Conservation (phyloP, 2,329 filamentous ascomycete species). For the Verticillium zaregamsianum region DNA sequence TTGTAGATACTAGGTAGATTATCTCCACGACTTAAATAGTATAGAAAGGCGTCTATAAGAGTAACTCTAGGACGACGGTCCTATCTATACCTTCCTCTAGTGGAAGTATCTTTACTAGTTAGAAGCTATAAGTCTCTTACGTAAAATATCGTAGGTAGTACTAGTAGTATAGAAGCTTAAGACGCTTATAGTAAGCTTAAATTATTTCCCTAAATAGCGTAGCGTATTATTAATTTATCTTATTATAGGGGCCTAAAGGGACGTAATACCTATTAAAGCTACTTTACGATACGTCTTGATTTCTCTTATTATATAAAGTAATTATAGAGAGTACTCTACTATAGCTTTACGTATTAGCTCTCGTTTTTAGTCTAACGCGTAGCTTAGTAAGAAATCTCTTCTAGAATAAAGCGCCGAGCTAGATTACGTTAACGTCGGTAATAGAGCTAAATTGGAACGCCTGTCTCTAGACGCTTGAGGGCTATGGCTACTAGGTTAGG, state of each 20-base stretch:
- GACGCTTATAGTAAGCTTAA: too few relatives aligned
- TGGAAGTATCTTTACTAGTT: conserved; percentile 37
- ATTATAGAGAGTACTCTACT: conserved; percentile 22
- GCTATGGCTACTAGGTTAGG: conserved; percentile 7
- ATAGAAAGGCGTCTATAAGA: conserved; percentile 4
- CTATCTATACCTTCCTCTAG: conserved; percentile 25
- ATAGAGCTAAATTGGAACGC: conserved; percentile 7
- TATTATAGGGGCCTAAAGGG: too few relatives aligned
- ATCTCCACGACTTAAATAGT: conserved; percentile 8
- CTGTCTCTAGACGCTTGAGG: conserved; percentile 13
- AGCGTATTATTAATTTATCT: too few relatives aligned
- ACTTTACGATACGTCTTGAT: conserved; percentile 27
- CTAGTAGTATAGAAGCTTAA: conserved; percentile 15
- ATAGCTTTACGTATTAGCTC: conserved; percentile 27
- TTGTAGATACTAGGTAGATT: conserved; percentile 17
- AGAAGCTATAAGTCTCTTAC: conserved; percentile 33
- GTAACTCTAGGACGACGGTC: conserved; percentile 18
- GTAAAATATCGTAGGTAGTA: conserved; percentile 17
- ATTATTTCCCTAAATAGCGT: too few relatives aligned
- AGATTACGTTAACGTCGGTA: conserved; percentile 9
- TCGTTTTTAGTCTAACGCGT: conserved; percentile 23
- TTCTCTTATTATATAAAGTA: conserved; percentile 18
- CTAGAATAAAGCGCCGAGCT: conserved; percentile 10
- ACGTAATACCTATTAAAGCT: too few relatives aligned
- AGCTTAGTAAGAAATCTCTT: conserved; percentile 16